Percentiles rank a stretch among this genome's conserved stretches.
phyloP scores from a whole-genome alignment of 2,329 filamentous ascomycete genomes.

The Scedosporium apiospermum region DNA sequence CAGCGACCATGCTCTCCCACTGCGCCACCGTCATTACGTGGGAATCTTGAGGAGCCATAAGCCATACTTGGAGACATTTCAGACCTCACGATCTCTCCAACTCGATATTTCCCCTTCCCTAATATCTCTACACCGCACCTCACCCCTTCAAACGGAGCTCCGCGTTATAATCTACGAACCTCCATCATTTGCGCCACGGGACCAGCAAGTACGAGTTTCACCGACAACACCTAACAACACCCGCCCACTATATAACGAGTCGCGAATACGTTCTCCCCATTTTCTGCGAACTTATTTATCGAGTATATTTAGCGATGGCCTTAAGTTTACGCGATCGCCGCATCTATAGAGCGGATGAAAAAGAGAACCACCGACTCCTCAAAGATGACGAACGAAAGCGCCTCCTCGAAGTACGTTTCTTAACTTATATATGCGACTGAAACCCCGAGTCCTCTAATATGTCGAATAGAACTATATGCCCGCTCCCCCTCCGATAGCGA shows the following conservation, averaged over 20 bases:
- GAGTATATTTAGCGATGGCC: constrained; percentile 15
- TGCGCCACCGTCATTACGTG: background rate
- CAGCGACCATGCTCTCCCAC: background rate
- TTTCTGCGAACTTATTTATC: background rate
- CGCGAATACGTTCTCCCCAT: background rate
- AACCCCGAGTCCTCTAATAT: too few relatives aligned
- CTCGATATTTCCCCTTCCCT: background rate
- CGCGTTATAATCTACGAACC: too few relatives aligned
- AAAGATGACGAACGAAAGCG: constrained; percentile 25
- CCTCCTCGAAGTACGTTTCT: constrained; percentile 23
- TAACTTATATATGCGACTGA: background rate
- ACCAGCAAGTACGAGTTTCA: too few relatives aligned
- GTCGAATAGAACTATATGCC: constrained; percentile 1
- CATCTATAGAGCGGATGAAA: constrained; percentile 30
- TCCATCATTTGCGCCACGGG: too few relatives aligned
- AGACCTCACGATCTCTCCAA: background rate
- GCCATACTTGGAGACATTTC: background rate
- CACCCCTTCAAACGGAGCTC: too few relatives aligned
- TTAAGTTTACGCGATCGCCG: constrained; percentile 21
- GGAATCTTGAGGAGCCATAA: background rate
- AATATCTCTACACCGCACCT: too few relatives aligned
- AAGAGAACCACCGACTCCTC: constrained; percentile 21
- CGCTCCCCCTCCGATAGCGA: background rate
- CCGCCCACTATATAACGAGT: background rate
- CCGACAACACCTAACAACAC: background rate